phyloP scores from a whole-genome alignment of 306 rosid species.

The Ormosia semicastrata region DNA sequence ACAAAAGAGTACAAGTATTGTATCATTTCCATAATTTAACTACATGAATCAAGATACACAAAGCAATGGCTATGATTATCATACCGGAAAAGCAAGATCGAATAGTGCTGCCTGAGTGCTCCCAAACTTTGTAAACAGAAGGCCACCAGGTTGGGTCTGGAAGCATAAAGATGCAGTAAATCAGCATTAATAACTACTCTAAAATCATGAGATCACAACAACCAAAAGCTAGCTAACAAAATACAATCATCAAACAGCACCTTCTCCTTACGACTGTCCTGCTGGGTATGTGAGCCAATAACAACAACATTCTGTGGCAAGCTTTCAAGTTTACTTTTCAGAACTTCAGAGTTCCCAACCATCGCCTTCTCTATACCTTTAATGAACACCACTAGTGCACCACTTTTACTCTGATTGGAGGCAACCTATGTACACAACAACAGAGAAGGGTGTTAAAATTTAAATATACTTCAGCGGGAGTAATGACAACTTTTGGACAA shows the following conservation, averaged over 20 bases:
- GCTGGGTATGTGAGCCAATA: constrained; percentile 85
- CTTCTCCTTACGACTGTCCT: constrained; percentile 89
- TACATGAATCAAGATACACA: not conserved
- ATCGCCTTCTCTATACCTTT: constrained; percentile 89
- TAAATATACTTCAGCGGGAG: constrained; percentile 27
- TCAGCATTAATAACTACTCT: not conserved
- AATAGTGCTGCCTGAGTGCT: constrained; percentile 88
- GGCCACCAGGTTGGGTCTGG: constrained; percentile 83
- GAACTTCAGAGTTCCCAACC: constrained; percentile 60
- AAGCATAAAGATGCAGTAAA: constrained; percentile 17
- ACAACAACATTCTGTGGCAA: constrained; percentile 80
- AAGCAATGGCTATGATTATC: not conserved
- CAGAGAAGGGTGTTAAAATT: not conserved
- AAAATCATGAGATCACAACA: not conserved
- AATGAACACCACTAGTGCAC: constrained; percentile 71
- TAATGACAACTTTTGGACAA: constrained; percentile 10
- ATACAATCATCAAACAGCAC: constrained; percentile 41
- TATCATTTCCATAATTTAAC: constrained; percentile 4
- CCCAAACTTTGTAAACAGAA: constrained; percentile 86
- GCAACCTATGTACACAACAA: constrained; percentile 52
- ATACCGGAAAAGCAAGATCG: constrained; percentile 97
- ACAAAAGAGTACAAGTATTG: not conserved
- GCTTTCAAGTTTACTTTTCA: constrained; percentile 70
- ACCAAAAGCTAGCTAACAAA: constrained; percentile 5
- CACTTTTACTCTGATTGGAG: constrained; percentile 59